Percentiles rank a stretch among this genome's conserved stretches.
Conservation (phyloP, 2,329 filamentous ascomycete genomes). For the Zopfia rhizophila region DNA sequence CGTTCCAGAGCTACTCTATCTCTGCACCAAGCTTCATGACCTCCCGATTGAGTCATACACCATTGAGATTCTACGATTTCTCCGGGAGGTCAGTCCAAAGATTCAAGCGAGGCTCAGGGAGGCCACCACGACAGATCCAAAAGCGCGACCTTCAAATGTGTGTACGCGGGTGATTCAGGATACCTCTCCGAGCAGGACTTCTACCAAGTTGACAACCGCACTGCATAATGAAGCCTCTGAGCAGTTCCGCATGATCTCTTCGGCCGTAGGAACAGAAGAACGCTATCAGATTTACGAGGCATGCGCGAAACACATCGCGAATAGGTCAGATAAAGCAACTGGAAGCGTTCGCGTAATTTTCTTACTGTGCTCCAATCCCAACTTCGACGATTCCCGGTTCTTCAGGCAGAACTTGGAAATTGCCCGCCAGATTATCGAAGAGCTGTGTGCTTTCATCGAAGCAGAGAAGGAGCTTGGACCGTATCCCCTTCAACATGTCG, state of each 20-base stretch:
- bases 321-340: constrained; percentile 70
- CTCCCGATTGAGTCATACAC: constrained; percentile 44
- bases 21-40: constrained; percentile 72
- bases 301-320: constrained; percentile 75
- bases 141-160: constrained; percentile 61
- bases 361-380: constrained; percentile 36
- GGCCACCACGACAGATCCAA: constrained; percentile 20
- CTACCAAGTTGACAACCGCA: constrained; percentile 67
- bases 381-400: constrained; percentile 29
- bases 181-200: constrained; percentile 67
- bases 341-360: constrained; percentile 75
- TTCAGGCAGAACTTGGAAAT: constrained; percentile 39
- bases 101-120: constrained; percentile 27
- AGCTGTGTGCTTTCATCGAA: constrained; percentile 50
- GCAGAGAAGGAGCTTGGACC: constrained; percentile 26
- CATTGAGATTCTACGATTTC: constrained; percentile 42
- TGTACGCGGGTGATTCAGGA: constrained; percentile 77
- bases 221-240: constrained; percentile 72
- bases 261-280: constrained; percentile 66
- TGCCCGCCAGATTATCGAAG: constrained; percentile 47
- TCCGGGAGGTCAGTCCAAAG: constrained; percentile 38
- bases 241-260: constrained; percentile 70
- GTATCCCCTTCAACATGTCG: constrained; percentile 24
- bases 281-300: constrained; percentile 71
- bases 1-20: constrained; percentile 64